phyloP scores from a whole-genome alignment of 2,329 filamentous ascomycete species.

The Microdochium trichocladiopsis region DNA sequence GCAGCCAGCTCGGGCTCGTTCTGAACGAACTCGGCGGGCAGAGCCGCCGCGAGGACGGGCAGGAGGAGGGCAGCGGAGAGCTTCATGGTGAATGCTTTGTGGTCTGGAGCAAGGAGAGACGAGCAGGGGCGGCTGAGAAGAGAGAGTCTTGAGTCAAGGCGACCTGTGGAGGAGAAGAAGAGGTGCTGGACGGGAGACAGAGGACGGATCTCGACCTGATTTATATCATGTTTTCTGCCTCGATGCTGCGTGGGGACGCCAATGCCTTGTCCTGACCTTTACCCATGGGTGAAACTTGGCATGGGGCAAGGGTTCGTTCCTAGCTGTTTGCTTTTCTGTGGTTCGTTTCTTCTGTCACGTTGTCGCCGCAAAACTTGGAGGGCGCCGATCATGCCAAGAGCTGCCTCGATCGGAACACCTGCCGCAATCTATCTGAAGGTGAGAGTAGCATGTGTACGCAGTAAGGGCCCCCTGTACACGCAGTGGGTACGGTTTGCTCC shows the following conservation, averaged over 20 bases:
- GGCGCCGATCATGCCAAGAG: no score
- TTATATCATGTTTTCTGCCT: not conserved
- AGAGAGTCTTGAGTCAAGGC: not conserved
- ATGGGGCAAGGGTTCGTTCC: no score
- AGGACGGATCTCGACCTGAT: not conserved
- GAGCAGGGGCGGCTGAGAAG: not conserved
- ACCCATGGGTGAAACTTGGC: not conserved
- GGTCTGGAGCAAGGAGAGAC: not conserved
- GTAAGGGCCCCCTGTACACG: no score
- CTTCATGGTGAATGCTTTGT: not conserved
- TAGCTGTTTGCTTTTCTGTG: no score
- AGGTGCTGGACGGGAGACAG: not conserved
- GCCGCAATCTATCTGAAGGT: no score
- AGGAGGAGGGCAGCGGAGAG: not conserved
- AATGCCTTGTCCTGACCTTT: not conserved
- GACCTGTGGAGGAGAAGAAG: not conserved
- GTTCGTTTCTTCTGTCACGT: no score
- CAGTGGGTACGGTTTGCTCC: no score
- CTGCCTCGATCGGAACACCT: no score
- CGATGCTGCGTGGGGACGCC: not conserved
- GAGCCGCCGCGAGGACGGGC: not conserved
- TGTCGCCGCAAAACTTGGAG: no score
- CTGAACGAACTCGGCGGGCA: not conserved
- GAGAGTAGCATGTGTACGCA: no score
- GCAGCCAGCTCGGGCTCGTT: not conserved